Conservation (phyloP, 2,329 filamentous ascomycete species). For the Rutstroemia sp. region DNA sequence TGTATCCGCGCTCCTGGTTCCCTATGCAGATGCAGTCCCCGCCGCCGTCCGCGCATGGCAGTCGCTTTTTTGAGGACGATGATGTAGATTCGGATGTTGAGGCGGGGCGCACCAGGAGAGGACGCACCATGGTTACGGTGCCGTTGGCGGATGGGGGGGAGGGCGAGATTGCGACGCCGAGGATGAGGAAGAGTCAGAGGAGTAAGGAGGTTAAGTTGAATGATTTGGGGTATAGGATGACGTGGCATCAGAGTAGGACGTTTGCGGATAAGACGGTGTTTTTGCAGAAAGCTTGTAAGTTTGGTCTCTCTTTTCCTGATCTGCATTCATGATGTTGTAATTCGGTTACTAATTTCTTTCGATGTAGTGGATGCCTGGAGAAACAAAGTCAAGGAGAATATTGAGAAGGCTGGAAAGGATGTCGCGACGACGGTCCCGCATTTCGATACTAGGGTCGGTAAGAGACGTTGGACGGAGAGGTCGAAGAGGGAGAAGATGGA, state of each 20-base stretch:
- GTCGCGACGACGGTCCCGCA: conserved; percentile 62
- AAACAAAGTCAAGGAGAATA: conserved; percentile 79
- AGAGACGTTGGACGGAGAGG: conserved; percentile 64
- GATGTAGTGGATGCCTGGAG: conserved; percentile 84
- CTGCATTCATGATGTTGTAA: neutral
- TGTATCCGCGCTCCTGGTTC: conserved; percentile 88
- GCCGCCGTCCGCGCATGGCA: conserved; percentile 66
- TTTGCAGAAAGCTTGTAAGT: conserved; percentile 84
- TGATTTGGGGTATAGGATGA: conserved; percentile 90
- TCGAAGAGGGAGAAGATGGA: conserved; percentile 33
- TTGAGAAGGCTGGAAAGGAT: conserved; percentile 72
- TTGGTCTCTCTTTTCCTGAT: neutral
- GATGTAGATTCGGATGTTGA: conserved; percentile 49
- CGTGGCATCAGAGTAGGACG: conserved; percentile 89
- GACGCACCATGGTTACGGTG: conserved; percentile 51
- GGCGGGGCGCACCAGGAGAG: conserved; percentile 18
- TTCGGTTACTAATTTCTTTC: neutral
- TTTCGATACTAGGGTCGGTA: conserved; percentile 83
- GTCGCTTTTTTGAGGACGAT: conserved; percentile 66
- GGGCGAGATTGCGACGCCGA: conserved; percentile 66
- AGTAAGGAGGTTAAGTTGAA: conserved; percentile 86
- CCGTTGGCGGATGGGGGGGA: conserved; percentile 64
- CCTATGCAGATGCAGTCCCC: conserved; percentile 88
- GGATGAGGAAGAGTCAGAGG: conserved; percentile 61
- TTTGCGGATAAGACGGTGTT: conserved; percentile 84